Evolutionary conservation across 75 land plant species (phyloP).

Genomic region (Cupressus sempervirens): DNA sequence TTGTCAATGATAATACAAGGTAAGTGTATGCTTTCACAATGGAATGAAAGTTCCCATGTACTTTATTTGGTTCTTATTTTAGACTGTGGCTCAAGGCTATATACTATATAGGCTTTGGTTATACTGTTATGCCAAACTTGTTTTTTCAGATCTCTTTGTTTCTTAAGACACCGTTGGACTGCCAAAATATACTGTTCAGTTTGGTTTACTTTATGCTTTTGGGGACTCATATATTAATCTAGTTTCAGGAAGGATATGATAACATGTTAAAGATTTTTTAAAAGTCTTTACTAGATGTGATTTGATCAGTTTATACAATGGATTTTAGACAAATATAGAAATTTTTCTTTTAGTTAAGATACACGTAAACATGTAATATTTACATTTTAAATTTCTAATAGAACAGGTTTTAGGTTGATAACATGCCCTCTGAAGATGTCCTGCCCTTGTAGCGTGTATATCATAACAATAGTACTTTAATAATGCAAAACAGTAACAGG

Average conservation of each 20-base stretch:
- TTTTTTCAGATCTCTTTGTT: neutral
- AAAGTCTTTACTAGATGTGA: neutral
- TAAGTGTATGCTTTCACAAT: conserved; percentile 5
- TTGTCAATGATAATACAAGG: conserved; percentile 32
- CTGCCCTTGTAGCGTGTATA: neutral
- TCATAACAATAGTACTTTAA: too few species aligned
- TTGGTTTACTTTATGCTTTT: neutral
- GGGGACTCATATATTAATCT: neutral
- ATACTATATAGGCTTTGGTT: neutral
- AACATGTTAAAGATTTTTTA: neutral
- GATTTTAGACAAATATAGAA: too few species aligned
- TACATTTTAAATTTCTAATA: too few species aligned
- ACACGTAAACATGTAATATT: neutral
- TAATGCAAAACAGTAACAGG: too few species aligned
- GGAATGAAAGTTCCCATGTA: neutral
- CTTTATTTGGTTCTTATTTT: neutral
- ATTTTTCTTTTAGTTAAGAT: too few species aligned
- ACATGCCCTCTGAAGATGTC: neutral
- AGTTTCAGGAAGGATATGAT: neutral
- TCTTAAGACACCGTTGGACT: neutral
- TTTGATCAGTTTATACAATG: neutral
- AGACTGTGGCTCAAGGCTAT: neutral
- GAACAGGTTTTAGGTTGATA: neutral
- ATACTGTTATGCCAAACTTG: neutral
- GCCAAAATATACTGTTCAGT: neutral